These are phyloP conservation scores for Zygoascus flipseniorum DNA, from an alignment of 805 yeast genomes.

Conservation along the genomic window DNA sequence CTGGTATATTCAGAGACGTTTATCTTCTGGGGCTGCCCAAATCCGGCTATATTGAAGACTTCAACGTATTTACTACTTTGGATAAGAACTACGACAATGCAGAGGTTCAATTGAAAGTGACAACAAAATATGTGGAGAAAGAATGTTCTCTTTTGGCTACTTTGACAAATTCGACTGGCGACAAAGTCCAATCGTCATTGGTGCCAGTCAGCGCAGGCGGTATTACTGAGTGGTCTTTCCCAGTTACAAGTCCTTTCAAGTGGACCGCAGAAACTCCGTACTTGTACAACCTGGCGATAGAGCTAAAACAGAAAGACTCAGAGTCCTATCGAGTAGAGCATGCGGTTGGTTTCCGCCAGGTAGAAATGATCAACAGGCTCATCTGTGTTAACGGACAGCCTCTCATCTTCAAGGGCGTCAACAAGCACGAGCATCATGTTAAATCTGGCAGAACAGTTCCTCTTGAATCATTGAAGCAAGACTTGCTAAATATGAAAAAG, in stretches of 20 bases:
- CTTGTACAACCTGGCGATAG: conserved; percentile 21
- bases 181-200: neutral
- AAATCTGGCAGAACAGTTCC: conserved; percentile 30
- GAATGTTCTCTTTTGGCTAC: neutral
- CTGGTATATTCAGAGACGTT: conserved; percentile 31
- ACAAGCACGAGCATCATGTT: conserved; percentile 32
- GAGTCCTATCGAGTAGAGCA: conserved; percentile 14
- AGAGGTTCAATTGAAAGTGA: conserved; percentile 4
- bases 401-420: conserved; percentile 27
- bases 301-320: conserved; percentile 6
- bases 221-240: neutral
- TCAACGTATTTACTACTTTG: conserved; percentile 12
- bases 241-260: conserved; percentile 18
- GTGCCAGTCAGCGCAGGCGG: neutral
- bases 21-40: conserved; percentile 22
- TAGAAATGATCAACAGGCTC: conserved; percentile 24
- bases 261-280: conserved; percentile 33
- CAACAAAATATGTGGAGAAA: neutral
- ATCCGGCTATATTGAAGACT: conserved; percentile 25
- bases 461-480: conserved; percentile 24
- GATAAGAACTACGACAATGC: conserved; percentile 6
- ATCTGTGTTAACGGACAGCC: conserved; percentile 27
- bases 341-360: conserved; percentile 28
- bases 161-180: neutral
- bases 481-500: conserved; percentile 27